A percentile compares a stretch with the other conserved stretches of the same genome.
These are phyloP conservation scores for Amanita jacksonii DNA, from an alignment of 768 basidiomycete genomes.

Conservation along the genomic window DNA sequence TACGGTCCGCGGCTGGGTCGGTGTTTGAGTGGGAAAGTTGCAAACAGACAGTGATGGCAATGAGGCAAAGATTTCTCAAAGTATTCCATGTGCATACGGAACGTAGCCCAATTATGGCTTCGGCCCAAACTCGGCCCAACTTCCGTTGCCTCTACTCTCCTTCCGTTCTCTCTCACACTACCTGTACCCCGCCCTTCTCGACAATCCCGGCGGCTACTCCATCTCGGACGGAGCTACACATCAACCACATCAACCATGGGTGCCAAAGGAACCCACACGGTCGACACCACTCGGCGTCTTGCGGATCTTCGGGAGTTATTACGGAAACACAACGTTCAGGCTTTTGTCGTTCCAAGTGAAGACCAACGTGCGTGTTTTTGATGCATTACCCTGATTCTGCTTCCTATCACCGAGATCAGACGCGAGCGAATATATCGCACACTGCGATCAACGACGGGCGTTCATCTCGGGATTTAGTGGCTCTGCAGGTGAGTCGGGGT, in stretches of 20 bases:
- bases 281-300: slow-evolving; percentile 58
- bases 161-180: neutral
- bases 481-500: slow-evolving; percentile 84
- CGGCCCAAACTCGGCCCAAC: neutral
- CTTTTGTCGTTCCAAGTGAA: slow-evolving; percentile 81
- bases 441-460: slow-evolving; percentile 73
- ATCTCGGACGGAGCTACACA: too few species aligned
- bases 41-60: too few species aligned
- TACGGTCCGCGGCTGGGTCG: neutral
- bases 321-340: slow-evolving; percentile 50
- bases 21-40: too few species aligned
- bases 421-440: slow-evolving; percentile 81
- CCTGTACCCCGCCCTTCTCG: too few species aligned
- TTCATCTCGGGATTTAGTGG: slow-evolving; percentile 94
- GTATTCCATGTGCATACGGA: too few species aligned
- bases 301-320: slow-evolving; percentile 60
- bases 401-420: slow-evolving; percentile 32
- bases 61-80: too few species aligned
- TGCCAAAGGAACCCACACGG: slow-evolving; percentile 30
- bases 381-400: neutral
- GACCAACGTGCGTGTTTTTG: slow-evolving; percentile 76
- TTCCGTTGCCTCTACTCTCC: too few species aligned
- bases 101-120: too few species aligned
- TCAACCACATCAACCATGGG: slow-evolving; percentile 21
- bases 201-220: too few species aligned